Evolutionary conservation across 2,329 filamentous ascomycete genomes (phyloP).

Genomic region (Penicillium janthinellum): DNA sequence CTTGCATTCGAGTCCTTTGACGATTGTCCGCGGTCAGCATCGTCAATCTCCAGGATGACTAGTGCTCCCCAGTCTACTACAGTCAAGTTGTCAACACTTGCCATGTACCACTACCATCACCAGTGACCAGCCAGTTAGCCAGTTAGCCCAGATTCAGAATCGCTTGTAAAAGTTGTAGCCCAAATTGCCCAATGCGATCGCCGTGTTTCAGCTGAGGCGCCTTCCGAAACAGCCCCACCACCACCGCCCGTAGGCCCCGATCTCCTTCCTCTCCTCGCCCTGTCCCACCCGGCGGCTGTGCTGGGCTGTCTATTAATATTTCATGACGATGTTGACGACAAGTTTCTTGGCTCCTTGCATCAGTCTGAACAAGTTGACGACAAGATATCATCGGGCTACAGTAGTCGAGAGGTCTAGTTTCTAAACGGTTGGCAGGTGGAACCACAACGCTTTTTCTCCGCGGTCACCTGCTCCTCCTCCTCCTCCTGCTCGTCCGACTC

Average conservation of each 20-base stretch:
- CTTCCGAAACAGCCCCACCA: constrained; percentile 31
- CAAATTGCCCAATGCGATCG: constrained; percentile 3
- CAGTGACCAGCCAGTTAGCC: neutral
- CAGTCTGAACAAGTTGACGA: neutral
- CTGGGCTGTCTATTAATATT: constrained; percentile 28
- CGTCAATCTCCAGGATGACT: neutral
- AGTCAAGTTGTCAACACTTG: neutral
- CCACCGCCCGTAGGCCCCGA: constrained; percentile 20
- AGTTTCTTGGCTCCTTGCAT: neutral
- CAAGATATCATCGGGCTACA: neutral
- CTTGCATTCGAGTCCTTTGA: neutral
- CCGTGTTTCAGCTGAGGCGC: constrained; percentile 26
- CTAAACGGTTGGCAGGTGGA: constrained; percentile 15
- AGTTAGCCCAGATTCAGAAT: neutral
- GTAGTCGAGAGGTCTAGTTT: neutral
- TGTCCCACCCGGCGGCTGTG: constrained; percentile 24
- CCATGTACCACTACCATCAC: neutral
- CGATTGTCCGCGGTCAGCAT: neutral
- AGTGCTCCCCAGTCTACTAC: neutral
- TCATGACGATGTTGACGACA: constrained; percentile 3
- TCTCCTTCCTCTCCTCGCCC: constrained; percentile 17
- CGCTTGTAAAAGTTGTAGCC: neutral
- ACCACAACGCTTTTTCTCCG: constrained; percentile 8
- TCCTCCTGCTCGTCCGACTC: neutral
- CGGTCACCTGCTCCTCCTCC: constrained; percentile 19